Conservation (phyloP, 805 yeast species). For the Metschnikowia kunwiensis region DNA sequence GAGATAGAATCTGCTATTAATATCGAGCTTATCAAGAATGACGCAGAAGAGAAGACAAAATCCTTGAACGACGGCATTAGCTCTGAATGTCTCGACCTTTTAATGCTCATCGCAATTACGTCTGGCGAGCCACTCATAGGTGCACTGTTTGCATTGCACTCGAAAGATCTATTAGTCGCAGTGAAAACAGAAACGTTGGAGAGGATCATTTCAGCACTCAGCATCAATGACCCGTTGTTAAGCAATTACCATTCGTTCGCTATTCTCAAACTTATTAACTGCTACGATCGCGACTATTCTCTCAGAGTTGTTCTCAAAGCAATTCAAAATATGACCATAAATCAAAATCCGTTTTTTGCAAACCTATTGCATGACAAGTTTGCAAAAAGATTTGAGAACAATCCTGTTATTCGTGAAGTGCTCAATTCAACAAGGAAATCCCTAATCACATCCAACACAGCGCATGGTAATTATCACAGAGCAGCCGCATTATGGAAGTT, state of each 20-base stretch:
- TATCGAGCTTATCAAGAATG: neutral
- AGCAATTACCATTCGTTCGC: conserved; percentile 14
- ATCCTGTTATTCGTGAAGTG: neutral
- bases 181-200: conserved; percentile 9
- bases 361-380: conserved; percentile 17
- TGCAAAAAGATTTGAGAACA: neutral
- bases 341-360: conserved; percentile 18
- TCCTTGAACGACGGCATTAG: neutral
- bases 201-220: conserved; percentile 9
- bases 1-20: conserved; percentile 4
- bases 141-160: conserved; percentile 10
- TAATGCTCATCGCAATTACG: conserved; percentile 2
- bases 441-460: conserved; percentile 15
- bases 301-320: conserved; percentile 5
- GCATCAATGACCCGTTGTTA: conserved; percentile 10
- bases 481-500: conserved; percentile 20
- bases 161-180: neutral
- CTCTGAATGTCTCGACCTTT: conserved; percentile 3
- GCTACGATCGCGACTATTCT: conserved; percentile 1
- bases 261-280: conserved; percentile 10
- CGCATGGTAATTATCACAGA: conserved; percentile 14
- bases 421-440: conserved; percentile 2
- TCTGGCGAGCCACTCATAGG: conserved; percentile 15
- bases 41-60: neutral
- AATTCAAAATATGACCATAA: conserved; percentile 10